Evolutionary conservation across 225 moss, liverwort and hornwort genomes (phyloP).

Genomic region (Bryoerythrophyllum caledonicum): DNA sequence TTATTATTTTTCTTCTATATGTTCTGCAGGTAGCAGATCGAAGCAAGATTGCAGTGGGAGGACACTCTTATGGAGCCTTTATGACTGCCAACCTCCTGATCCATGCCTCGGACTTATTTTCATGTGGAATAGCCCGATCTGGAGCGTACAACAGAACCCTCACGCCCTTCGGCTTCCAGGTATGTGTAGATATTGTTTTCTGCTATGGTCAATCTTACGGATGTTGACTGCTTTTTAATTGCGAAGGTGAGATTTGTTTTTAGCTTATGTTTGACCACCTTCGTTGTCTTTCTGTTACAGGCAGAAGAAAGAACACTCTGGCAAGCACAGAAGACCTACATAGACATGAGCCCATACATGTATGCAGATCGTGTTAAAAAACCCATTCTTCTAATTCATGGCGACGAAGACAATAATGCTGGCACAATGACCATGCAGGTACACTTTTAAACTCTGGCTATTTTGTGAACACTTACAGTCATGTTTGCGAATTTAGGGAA

Average conservation of each 20-base stretch:
- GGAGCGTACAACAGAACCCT: constrained; percentile 96
- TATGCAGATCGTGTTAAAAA: constrained; percentile 84
- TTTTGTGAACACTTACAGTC: constrained; percentile 4
- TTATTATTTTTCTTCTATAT: background rate
- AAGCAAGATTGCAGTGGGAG: constrained; percentile 85
- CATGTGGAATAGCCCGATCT: constrained; percentile 93
- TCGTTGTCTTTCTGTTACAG: constrained; percentile 39
- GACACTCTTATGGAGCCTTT: constrained; percentile 98
- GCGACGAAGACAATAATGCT: constrained; percentile 92
- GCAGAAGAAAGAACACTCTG: constrained; percentile 95
- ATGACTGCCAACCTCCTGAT: constrained; percentile 98
- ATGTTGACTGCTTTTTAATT: constrained; percentile 3
- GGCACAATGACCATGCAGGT: constrained; percentile 99
- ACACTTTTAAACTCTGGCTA: constrained; percentile 12
- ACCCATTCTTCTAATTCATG: constrained; percentile 91
- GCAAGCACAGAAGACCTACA: constrained; percentile 91
- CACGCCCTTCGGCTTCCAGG: constrained; percentile 99
- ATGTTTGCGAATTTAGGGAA: constrained; percentile 1
- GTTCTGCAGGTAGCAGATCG: constrained; percentile 67
- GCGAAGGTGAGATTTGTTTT: background rate
- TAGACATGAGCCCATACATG: constrained; percentile 98
- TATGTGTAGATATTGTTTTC: constrained; percentile 24
- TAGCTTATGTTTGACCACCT: constrained; percentile 20
- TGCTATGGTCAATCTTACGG: background rate
- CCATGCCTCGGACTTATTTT: constrained; percentile 83